Percentiles rank a stretch among this genome's conserved stretches.
phyloP scores from a whole-genome alignment of 208 protist species.

The Trypanosoma lewisi region DNA sequence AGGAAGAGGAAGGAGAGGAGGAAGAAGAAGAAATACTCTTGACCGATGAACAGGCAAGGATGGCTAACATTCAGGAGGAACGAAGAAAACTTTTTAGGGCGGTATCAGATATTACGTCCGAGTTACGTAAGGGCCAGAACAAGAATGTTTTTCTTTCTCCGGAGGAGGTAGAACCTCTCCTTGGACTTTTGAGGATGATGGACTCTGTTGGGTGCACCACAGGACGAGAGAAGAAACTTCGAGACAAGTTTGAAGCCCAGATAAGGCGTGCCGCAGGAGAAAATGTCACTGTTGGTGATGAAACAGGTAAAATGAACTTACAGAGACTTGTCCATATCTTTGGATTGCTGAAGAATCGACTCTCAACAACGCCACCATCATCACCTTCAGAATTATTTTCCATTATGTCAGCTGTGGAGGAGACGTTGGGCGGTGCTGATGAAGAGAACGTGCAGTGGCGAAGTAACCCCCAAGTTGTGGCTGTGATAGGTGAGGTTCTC shows the following conservation, averaged over 20 bases:
- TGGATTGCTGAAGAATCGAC: not conserved
- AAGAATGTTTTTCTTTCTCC: slow-evolving; percentile 15
- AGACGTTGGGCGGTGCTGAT: slow-evolving; percentile 32
- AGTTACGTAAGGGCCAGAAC: slow-evolving; percentile 26
- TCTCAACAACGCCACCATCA: not conserved
- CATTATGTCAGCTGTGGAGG: slow-evolving; percentile 33
- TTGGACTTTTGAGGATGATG: slow-evolving; percentile 28
- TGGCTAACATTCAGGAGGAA: not conserved
- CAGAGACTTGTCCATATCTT: slow-evolving; percentile 14
- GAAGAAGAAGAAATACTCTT: not conserved
- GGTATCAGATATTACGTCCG: slow-evolving; percentile 34
- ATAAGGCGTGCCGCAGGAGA: slow-evolving; percentile 18
- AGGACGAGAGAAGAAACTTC: slow-evolving; percentile 22
- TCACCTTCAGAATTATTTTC: slow-evolving; percentile 27
- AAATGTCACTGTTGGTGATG: not conserved
- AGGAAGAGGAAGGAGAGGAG: slow-evolving; percentile 1
- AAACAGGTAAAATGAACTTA: not conserved
- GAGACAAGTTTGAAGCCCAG: slow-evolving; percentile 26
- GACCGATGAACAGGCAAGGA: not conserved
- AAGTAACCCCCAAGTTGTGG: slow-evolving; percentile 16
- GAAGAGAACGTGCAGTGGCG: slow-evolving; percentile 33
- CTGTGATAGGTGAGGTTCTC: slow-evolving; percentile 26
- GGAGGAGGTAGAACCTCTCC: slow-evolving; percentile 29
- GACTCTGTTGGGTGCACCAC: slow-evolving; percentile 26
- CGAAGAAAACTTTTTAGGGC: slow-evolving; percentile 22